These are phyloP conservation scores for Sporisorium reilianum DNA, from an alignment of 1,284 basidiomycete genomes.

Conservation along the genomic window DNA sequence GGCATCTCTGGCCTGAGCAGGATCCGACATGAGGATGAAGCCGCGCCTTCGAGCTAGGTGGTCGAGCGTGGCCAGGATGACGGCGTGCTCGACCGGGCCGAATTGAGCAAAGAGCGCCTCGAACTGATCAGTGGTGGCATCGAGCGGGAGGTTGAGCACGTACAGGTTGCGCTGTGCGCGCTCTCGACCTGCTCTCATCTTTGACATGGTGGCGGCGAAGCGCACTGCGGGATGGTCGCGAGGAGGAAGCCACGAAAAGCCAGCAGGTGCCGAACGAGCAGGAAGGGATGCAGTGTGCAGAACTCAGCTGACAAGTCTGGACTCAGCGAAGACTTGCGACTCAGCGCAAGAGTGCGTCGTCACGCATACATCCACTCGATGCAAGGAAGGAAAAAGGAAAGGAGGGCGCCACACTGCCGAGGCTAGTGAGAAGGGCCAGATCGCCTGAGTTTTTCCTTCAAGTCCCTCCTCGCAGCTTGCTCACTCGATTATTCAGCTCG, in stretches of 20 bases:
- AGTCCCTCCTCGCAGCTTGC: background rate
- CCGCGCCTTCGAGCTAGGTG: slow-evolving; percentile 66
- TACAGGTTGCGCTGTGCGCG: slow-evolving; percentile 63
- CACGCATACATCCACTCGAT: slow-evolving; percentile 31
- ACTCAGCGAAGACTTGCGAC: background rate
- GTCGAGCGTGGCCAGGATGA: slow-evolving; percentile 68
- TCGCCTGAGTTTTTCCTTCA: too few species aligned
- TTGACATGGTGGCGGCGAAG: background rate
- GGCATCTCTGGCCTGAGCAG: slow-evolving; percentile 57
- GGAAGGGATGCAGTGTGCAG: background rate
- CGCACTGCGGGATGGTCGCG: background rate
- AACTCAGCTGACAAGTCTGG: background rate
- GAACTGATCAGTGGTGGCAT: slow-evolving; percentile 62
- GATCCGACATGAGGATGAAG: slow-evolving; percentile 66
- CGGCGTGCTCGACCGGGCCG: slow-evolving; percentile 64
- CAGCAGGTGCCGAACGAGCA: background rate
- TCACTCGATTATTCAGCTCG: background rate
- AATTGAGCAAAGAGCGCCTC: slow-evolving; percentile 55
- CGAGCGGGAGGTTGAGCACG: slow-evolving; percentile 66
- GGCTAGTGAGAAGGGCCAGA: background rate
- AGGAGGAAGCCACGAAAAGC: background rate
- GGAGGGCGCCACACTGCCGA: background rate
- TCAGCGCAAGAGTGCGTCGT: too few species aligned
- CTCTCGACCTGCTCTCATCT: slow-evolving; percentile 31
- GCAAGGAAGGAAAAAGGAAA: slow-evolving; percentile 1